These are phyloP conservation scores for Tagetes erecta DNA, from an alignment of 129 eudicot species.

Conservation along the genomic window DNA sequence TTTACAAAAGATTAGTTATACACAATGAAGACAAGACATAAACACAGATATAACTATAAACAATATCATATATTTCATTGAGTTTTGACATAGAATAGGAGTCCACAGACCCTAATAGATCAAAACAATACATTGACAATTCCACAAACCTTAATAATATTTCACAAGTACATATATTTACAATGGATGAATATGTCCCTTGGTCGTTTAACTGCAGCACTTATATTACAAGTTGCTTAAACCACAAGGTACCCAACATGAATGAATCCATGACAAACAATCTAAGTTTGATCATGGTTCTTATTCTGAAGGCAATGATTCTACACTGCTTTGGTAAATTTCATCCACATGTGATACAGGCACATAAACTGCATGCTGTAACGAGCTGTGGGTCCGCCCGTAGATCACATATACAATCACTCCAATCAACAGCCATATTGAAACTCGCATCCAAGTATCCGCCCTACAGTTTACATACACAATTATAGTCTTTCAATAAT, in stretches of 20 bases:
- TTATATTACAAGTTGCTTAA: slow-evolving; percentile 26
- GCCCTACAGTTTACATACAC: slow-evolving; percentile 42
- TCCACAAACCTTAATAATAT: slow-evolving; percentile 23
- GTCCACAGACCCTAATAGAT: background rate
- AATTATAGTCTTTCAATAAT: background rate
- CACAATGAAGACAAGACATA: background rate
- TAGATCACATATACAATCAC: slow-evolving; percentile 60
- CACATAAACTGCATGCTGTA: slow-evolving; percentile 82
- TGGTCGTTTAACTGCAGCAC: background rate
- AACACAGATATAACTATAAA: background rate
- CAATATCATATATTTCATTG: slow-evolving; percentile 14
- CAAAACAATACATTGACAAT: slow-evolving; percentile 5
- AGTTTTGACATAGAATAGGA: background rate
- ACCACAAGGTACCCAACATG: slow-evolving; percentile 22
- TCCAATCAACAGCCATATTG: slow-evolving; percentile 79
- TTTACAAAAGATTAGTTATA: too few species aligned
- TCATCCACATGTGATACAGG: slow-evolving; percentile 91
- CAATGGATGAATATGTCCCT: slow-evolving; percentile 25
- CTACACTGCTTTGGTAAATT: slow-evolving; percentile 60
- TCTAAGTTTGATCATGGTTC: slow-evolving; percentile 18
- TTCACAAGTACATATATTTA: slow-evolving; percentile 23
- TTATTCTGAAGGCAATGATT: slow-evolving; percentile 32
- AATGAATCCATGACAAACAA: slow-evolving; percentile 15
- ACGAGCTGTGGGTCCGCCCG: slow-evolving; percentile 79
- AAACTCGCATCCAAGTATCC: slow-evolving; percentile 85